Evolutionary conservation across 1,284 basidiomycete genomes (phyloP).

Genomic region (Naganishia liquefaciens): DNA sequence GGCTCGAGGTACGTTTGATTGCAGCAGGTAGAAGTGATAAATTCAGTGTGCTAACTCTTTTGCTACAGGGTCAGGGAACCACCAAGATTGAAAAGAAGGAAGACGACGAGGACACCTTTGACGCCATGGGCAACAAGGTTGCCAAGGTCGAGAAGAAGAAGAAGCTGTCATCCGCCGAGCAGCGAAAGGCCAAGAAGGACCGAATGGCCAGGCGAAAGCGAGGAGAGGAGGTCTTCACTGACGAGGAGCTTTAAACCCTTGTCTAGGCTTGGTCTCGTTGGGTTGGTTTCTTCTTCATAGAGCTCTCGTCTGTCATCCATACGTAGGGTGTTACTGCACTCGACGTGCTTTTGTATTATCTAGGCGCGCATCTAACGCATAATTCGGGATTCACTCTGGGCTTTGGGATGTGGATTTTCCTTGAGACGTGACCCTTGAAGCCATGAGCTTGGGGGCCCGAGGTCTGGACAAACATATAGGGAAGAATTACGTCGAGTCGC

Average conservation of each 20-base stretch:
- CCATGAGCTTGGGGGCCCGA: no score
- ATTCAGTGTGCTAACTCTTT: conserved; percentile 2
- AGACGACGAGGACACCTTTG: conserved; percentile 85
- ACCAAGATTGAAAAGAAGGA: conserved; percentile 86
- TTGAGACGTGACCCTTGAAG: no score
- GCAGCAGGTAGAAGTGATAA: no score
- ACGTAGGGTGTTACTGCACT: no score
- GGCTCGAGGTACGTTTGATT: conserved; percentile 76
- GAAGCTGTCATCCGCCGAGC: conserved; percentile 77
- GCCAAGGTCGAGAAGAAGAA: conserved; percentile 71
- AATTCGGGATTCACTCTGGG: conserved; percentile 19
- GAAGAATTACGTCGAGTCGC: no score
- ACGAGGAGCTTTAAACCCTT: conserved; percentile 43
- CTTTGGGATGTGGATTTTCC: no score
- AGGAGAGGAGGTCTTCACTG: conserved; percentile 54
- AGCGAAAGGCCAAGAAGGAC: conserved; percentile 90
- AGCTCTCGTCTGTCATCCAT: not conserved
- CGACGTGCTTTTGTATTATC: conserved; percentile 27
- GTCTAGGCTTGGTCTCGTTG: not conserved
- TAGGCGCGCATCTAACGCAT: conserved; percentile 29
- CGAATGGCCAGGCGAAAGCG: conserved; percentile 75
- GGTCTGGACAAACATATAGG: no score
- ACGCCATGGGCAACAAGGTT: conserved; percentile 96
- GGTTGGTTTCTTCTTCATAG: not conserved
- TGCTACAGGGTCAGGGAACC: conserved; percentile 72